Percentiles rank a stretch among this genome's conserved stretches.
Evolutionary conservation across 768 basidiomycete species (phyloP).

Genomic region (Sistotremastrum niveocremeum): DNA sequence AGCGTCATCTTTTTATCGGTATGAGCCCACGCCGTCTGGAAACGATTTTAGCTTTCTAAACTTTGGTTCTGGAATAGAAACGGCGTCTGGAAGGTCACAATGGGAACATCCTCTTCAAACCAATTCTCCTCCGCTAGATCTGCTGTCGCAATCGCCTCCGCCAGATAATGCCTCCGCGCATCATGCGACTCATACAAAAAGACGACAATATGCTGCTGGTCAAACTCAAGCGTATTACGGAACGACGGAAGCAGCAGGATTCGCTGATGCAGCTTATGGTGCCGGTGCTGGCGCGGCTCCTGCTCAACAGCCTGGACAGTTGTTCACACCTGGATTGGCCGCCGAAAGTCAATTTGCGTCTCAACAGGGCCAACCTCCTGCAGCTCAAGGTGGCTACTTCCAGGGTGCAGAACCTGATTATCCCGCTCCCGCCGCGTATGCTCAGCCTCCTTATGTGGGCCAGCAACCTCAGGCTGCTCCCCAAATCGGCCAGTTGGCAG

Average conservation of each 20-base stretch:
- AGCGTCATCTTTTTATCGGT: slow-evolving; percentile 87
- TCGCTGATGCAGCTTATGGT: slow-evolving; percentile 28
- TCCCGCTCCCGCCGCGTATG: slow-evolving; percentile 35
- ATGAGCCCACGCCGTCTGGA: slow-evolving; percentile 17
- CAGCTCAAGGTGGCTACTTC: slow-evolving; percentile 22
- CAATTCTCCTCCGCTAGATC: slow-evolving; percentile 15
- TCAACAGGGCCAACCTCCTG: slow-evolving; percentile 37
- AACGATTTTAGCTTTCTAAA: slow-evolving; percentile 3
- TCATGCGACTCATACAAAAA: slow-evolving; percentile 38
- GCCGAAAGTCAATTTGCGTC: slow-evolving; percentile 53
- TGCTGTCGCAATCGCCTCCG: slow-evolving; percentile 25
- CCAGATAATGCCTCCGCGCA: slow-evolving; percentile 32
- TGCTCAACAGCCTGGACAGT: slow-evolving; percentile 30
- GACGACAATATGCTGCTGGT: slow-evolving; percentile 88
- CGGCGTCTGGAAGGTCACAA: slow-evolving; percentile 68
- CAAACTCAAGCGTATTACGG: slow-evolving; percentile 82
- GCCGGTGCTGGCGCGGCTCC: slow-evolving; percentile 21
- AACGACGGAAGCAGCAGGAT: slow-evolving; percentile 26
- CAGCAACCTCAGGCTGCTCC: slow-evolving; percentile 28
- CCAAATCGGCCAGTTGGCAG: slow-evolving; percentile 47
- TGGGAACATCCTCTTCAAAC: slow-evolving; percentile 66
- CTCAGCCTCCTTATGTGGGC: slow-evolving; percentile 30
- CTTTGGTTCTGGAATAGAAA: slow-evolving; percentile 38
- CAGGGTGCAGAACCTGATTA: slow-evolving; percentile 30
- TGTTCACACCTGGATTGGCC: slow-evolving; percentile 78